Base-by-base conservation (phyloP, 2,329 filamentous ascomycete genomes). In the Cytospora paraplurivora region DNA sequence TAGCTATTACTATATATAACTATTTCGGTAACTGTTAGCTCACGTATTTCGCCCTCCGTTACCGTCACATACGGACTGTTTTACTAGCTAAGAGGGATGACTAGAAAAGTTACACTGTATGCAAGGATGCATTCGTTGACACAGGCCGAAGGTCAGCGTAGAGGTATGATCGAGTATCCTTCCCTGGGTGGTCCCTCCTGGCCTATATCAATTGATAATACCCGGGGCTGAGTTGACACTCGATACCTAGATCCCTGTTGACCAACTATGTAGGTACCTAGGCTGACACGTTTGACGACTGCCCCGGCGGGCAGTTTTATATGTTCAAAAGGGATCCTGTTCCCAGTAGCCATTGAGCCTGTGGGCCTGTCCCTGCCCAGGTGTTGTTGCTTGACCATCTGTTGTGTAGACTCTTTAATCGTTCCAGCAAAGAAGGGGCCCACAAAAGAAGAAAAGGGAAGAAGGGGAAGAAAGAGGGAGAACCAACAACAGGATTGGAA, bases 141-240 rank as follows among this genome's bases (percentile, higher is more conserved):
- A 71, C 65, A 2, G 75, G 57, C 10, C 66, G 74, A 12, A 69
- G 59, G 41, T 68, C 50, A 0, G 75, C 76, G 15, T 69, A 71
- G 13, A 75, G 75, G 0, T 76, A 72, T 51, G 69, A 76, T 6
- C 67, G 75, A 2, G 75, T 77, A 0, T 77, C 73, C 57, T 78
- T 73, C 60, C 69, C 72, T 0, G 76, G 72, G 52, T 19, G 15
- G 41, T 8, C 15, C 41, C 41, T n/a, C 41, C 15, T 44, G 41
- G n/a, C 2, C 1, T 41, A 7, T n/a, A 7, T 4, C 38, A 41
- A 1, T 15, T 27, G 27, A 27, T 27, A 4, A n/a, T n/a, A 2
- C 27, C 27, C 27, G 27, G 27, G 27, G 2, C 27, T 4, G 27
- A 27, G 27, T 17, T 13, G 15, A 11, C 38, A 41, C 15, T 41